These are phyloP conservation scores for Termitomyces titanicus DNA, from an alignment of 768 basidiomycete species.

Conservation along the genomic window DNA sequence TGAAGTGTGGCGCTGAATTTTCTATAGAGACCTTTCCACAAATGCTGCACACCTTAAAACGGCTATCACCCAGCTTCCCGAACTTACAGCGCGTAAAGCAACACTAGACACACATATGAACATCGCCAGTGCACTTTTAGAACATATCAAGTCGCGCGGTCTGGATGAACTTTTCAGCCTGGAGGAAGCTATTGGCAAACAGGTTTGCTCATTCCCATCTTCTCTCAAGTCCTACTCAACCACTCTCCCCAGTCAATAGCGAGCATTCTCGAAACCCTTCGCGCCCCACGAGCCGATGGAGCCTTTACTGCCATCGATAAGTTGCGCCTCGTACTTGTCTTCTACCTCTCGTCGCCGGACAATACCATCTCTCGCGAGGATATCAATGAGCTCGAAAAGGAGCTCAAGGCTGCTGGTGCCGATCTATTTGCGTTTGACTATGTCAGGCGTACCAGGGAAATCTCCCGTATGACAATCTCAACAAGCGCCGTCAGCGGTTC, in stretches of 20 bases:
- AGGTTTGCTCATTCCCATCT: constrained; percentile 40
- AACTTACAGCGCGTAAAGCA: constrained; percentile 93
- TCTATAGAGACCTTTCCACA: constrained; percentile 74
- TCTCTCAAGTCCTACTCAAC: background rate
- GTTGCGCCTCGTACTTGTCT: constrained; percentile 91
- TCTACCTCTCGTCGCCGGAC: constrained; percentile 86
- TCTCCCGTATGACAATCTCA: constrained; percentile 86
- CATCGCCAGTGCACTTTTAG: constrained; percentile 91
- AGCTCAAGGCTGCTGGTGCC: constrained; percentile 78
- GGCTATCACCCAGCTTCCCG: constrained; percentile 94
- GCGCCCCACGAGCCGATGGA: constrained; percentile 62
- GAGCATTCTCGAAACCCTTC: constrained; percentile 84
- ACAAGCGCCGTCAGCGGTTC: constrained; percentile 51
- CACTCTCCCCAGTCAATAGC: constrained; percentile 53
- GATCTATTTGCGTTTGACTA: constrained; percentile 87
- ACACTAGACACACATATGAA: constrained; percentile 99
- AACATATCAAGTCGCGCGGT: constrained; percentile 92
- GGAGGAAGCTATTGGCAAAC: constrained; percentile 87
- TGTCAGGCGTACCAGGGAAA: constrained; percentile 86
- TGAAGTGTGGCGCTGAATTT: background rate
- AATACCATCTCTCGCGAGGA: constrained; percentile 85
- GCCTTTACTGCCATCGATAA: constrained; percentile 77
- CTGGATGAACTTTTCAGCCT: constrained; percentile 97
- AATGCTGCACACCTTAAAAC: constrained; percentile 95
- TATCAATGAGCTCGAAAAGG: constrained; percentile 80